Base-by-base conservation (phyloP, 768 basidiomycete genomes). In the Tulasnella sp. region DNA sequence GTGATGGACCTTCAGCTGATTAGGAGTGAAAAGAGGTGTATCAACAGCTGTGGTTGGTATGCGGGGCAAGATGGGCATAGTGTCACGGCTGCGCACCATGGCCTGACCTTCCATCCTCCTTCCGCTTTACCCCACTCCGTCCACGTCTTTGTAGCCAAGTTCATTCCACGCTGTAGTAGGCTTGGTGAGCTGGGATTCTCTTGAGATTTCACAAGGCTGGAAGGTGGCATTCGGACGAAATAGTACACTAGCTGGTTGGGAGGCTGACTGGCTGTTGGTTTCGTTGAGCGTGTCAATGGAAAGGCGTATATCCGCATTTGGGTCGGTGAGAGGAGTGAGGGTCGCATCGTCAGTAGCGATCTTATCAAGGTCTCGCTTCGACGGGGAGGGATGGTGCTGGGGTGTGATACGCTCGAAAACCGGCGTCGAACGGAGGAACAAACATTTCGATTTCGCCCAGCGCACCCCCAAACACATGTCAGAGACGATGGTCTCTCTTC, bases 41-140 rank as follows among this genome's bases (percentile, higher is more conserved):
- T 32, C 23, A 40, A n/a, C n/a, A n/a, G 17, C 55, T 2, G 3
- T 6, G 17, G 32, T 34, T n/a, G n/a, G n/a, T n/a, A 59, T 17
- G 27, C 19, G 23, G 31, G 34, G 17, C 32, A 19, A 40, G 11
- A 31, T 27, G n/a, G 49, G 57, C 25, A 21, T 35, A n/a, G 23
- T n/a, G 57, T 37, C 39, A 35, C 32, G 14, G 23, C 29, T 17
- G 46, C 36, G 45, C 42, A 57, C 56, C 42, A 27, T 45, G 27
- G 29, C 34, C 58, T 57, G 21, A 63, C 62, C 62, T 63, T 62
- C 62, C 62, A 63, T 8, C 57, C 41, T 48, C 41, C 57, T 35
- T 59, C 41, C 15, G 46, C 61, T 36, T 62, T 27, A 9, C 61
- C 60, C 56, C 62, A 63, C 17, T 29, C 32, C 6, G 45, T 55